Conservation (phyloP, 129 eudicot species). For the Tagetes erecta region DNA sequence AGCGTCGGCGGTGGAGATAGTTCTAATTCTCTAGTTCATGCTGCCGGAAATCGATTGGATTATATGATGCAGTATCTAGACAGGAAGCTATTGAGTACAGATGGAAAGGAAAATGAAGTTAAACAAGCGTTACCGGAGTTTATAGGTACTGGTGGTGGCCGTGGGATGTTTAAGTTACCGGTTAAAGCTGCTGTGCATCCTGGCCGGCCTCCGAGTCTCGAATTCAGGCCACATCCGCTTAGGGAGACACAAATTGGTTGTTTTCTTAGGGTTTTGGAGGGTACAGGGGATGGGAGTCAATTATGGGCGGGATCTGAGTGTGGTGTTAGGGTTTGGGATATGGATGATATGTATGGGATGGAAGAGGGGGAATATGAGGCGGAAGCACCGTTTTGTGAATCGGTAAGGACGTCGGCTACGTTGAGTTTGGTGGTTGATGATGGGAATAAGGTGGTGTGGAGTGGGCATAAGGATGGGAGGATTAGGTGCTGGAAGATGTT, state of each 20-base stretch:
- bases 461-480: constrained; percentile 90
- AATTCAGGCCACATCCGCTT: constrained; percentile 69
- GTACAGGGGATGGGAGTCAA: constrained; percentile 43
- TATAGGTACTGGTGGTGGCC: constrained; percentile 56
- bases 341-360: constrained; percentile 44
- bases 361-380: constrained; percentile 46
- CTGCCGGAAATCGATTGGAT: constrained; percentile 67
- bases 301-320: constrained; percentile 85
- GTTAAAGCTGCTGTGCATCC: constrained; percentile 53
- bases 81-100: constrained; percentile 53
- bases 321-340: constrained; percentile 69
- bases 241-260: constrained; percentile 69
- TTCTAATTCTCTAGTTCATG: constrained; percentile 23
- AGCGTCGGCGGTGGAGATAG: constrained; percentile 20
- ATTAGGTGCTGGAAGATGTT: constrained; percentile 86
- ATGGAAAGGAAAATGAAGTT: constrained; percentile 26
- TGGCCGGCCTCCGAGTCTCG: constrained; percentile 63
- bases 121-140: constrained; percentile 59
- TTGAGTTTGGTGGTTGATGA: constrained; percentile 72
- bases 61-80: constrained; percentile 87
- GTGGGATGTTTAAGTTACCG: constrained; percentile 63
- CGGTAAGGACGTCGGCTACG: constrained; percentile 45
- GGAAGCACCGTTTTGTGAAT: constrained; percentile 55
- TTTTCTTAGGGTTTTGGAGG: constrained; percentile 51
- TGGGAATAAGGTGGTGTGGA: constrained; percentile 79